Evolutionary conservation across 371 early-diverging fungal species (phyloP).

Genomic region (Mucor ambiguus): DNA sequence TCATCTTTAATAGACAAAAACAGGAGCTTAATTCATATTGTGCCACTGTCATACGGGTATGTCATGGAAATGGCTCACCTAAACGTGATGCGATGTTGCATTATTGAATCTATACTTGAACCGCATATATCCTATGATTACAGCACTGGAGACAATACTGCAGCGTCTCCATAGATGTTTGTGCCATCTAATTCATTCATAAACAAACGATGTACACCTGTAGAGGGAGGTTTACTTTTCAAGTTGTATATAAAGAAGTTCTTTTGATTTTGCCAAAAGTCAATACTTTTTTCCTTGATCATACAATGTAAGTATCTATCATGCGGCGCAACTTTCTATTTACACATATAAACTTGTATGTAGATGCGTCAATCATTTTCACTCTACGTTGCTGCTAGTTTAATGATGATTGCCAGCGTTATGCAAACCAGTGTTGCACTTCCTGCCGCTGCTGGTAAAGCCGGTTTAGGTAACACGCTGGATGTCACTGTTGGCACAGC

Average conservation of each 20-base stretch:
- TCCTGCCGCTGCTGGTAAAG: background rate
- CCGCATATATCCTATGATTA: background rate
- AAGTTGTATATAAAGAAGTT: no score
- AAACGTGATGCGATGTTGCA: background rate
- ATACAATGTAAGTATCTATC: background rate
- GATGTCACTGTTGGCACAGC: background rate
- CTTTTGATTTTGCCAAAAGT: no score
- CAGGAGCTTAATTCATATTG: background rate
- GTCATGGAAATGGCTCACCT: background rate
- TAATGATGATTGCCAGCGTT: background rate
- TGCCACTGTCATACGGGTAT: background rate
- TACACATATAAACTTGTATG: background rate
- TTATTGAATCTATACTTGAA: background rate
- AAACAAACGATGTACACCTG: background rate
- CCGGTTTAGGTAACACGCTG: background rate
- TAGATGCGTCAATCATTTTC: constrained; percentile 5
- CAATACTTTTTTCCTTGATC: no score
- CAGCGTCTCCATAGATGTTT: background rate
- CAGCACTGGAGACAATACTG: background rate
- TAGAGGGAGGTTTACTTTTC: background rate
- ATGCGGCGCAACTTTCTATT: background rate
- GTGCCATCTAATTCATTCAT: background rate
- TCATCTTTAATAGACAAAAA: background rate
- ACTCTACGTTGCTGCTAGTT: background rate
- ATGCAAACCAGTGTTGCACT: background rate